These are phyloP conservation scores for Artemisia argyi DNA, from an alignment of 129 eudicot species.

Conservation along the genomic window DNA sequence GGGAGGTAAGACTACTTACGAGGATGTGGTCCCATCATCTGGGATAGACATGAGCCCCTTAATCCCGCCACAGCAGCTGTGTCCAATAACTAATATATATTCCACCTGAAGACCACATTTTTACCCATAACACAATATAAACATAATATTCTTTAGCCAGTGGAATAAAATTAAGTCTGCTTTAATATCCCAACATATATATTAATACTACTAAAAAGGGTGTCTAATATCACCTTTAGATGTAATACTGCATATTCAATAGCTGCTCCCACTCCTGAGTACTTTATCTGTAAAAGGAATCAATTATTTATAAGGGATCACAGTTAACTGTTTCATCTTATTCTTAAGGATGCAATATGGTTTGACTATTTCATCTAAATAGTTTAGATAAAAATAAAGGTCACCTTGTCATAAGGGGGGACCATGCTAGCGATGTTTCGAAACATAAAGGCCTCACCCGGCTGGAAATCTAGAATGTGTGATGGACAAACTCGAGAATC, in stretches of 20 bases:
- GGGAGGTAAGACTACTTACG: constrained; percentile 35
- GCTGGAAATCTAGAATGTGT: constrained; percentile 70
- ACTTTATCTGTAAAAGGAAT: constrained; percentile 53
- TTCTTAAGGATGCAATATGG: not conserved
- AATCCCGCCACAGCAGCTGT: constrained; percentile 94
- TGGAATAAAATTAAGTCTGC: constrained; percentile 5
- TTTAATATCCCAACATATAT: not conserved
- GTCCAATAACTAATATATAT: constrained; percentile 85
- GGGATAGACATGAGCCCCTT: constrained; percentile 95
- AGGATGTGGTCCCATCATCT: constrained; percentile 64
- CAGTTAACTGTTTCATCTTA: too few species aligned
- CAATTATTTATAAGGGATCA: not conserved
- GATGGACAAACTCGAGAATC: constrained; percentile 89
- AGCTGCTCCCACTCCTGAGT: constrained; percentile 85
- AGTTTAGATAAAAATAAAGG: not conserved
- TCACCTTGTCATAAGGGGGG: constrained; percentile 60
- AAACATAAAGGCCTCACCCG: constrained; percentile 86
- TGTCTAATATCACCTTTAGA: constrained; percentile 53
- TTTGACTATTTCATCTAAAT: not conserved
- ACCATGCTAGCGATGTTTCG: constrained; percentile 84
- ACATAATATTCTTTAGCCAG: not conserved
- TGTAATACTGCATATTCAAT: constrained; percentile 84
- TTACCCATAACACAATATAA: not conserved
- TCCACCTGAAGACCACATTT: constrained; percentile 55
- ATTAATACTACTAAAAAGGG: not conserved